Conservation (phyloP, 2,329 filamentous ascomycete species). For the Aspergillus tamarii region DNA sequence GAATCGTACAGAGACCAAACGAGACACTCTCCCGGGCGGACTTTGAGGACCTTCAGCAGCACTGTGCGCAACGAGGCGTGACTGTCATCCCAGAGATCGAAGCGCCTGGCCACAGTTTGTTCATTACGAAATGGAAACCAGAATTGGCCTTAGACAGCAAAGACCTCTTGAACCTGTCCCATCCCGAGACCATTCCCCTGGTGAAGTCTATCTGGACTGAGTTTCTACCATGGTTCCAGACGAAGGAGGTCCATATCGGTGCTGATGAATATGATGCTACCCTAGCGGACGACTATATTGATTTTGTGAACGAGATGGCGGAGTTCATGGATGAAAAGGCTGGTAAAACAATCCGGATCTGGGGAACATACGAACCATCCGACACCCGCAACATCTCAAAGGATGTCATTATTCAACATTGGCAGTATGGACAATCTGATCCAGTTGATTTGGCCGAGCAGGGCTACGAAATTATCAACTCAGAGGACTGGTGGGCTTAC, state of each 20-base stretch:
- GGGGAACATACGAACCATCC: slow-evolving; percentile 59
- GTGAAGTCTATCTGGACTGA: slow-evolving; percentile 59
- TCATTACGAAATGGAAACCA: slow-evolving; percentile 63
- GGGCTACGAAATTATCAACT: slow-evolving; percentile 57
- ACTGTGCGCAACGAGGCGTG: slow-evolving; percentile 59
- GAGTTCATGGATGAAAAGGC: slow-evolving; percentile 47
- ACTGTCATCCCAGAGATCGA: slow-evolving; percentile 65
- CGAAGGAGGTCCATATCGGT: slow-evolving; percentile 59
- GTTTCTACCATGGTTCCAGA: slow-evolving; percentile 60
- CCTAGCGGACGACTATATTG: slow-evolving; percentile 53
- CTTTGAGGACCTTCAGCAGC: slow-evolving; percentile 56
- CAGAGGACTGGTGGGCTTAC: slow-evolving; percentile 59
- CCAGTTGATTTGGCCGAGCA: slow-evolving; percentile 51
- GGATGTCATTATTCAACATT: slow-evolving; percentile 58
- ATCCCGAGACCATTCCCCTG: slow-evolving; percentile 58
- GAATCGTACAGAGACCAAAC: slow-evolving; percentile 56
- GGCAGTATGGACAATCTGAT: slow-evolving; percentile 59
- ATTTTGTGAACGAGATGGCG: slow-evolving; percentile 58
- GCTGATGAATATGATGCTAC: slow-evolving; percentile 58
- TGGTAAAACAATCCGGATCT: slow-evolving; percentile 56
- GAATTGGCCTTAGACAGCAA: slow-evolving; percentile 55
- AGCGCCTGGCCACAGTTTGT: slow-evolving; percentile 60
- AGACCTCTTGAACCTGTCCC: slow-evolving; percentile 59
- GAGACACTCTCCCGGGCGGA: slow-evolving; percentile 58
- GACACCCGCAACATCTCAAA: slow-evolving; percentile 44